These are phyloP conservation scores for Puccinellia tenuiflora DNA, from an alignment of 176 grass and related monocot species.

Conservation along the genomic window DNA sequence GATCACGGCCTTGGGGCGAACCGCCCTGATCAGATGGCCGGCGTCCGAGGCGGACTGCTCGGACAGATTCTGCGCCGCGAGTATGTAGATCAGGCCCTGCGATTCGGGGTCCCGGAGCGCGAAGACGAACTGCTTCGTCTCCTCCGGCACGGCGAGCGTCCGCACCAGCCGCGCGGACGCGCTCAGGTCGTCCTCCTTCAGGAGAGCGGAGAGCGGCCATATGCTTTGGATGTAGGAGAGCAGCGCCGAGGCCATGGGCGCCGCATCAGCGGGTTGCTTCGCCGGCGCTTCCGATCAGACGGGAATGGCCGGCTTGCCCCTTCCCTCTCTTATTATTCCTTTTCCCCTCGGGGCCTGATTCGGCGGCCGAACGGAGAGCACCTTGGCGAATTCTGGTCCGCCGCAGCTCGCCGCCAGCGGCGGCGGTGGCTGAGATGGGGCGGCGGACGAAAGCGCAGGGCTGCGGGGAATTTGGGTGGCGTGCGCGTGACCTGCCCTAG, in stretches of 20 bases:
- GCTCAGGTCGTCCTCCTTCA: conserved; percentile 65
- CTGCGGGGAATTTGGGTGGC: conserved; percentile 27
- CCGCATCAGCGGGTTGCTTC: conserved; percentile 26
- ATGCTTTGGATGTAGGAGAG: conserved; percentile 46
- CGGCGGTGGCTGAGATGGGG: conserved; percentile 7
- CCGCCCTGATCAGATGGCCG: conserved; percentile 63
- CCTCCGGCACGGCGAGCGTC: conserved; percentile 62
- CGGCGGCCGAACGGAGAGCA: background rate
- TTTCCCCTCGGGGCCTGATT: background rate
- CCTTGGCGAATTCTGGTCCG: background rate
- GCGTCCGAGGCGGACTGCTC: conserved; percentile 75
- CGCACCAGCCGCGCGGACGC: conserved; percentile 55
- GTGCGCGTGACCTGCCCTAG: conserved; percentile 33
- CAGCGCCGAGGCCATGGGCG: conserved; percentile 56
- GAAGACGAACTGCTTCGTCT: conserved; percentile 89
- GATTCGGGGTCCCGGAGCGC: conserved; percentile 62
- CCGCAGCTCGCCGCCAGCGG: background rate
- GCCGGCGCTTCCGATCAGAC: conserved; percentile 7
- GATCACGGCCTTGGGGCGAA: conserved; percentile 65
- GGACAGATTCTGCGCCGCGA: conserved; percentile 77
- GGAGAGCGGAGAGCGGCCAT: conserved; percentile 68
- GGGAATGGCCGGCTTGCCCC: background rate
- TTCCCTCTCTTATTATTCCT: background rate
- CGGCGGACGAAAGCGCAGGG: background rate
- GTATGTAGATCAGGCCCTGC: conserved; percentile 67